Evolutionary conservation across 345 rosid genomes (phyloP).

Genomic region (Linum trigynum): DNA sequence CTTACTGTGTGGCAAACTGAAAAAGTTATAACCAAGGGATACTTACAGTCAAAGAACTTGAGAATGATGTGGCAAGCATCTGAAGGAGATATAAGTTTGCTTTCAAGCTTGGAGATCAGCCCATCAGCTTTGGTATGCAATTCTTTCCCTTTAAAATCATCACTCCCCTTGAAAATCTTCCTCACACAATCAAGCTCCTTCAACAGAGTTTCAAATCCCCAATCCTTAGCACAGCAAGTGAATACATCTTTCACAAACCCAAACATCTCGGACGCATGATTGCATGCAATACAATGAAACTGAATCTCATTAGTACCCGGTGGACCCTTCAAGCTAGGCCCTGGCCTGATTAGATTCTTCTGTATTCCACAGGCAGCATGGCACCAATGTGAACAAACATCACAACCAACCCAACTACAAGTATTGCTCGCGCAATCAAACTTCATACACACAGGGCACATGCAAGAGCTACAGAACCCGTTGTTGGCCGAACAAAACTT

Average conservation of each 20-base stretch:
- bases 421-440: constrained; percentile 92
- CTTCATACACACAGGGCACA: constrained; percentile 83
- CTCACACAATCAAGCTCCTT: constrained; percentile 79
- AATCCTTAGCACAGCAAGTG: constrained; percentile 55
- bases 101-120: constrained; percentile 50
- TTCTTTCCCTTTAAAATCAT: constrained; percentile 70
- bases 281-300: constrained; percentile 77
- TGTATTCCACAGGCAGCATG: constrained; percentile 93
- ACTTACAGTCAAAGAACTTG: constrained; percentile 79
- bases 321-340: constrained; percentile 72
- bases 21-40: neutral
- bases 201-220: constrained; percentile 50
- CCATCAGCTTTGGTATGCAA: constrained; percentile 58
- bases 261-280: constrained; percentile 90
- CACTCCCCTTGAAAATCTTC: constrained; percentile 65
- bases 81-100: constrained; percentile 38
- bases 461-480: constrained; percentile 94
- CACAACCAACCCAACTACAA: constrained; percentile 99
- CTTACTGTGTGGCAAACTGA: neutral
- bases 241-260: constrained; percentile 95
- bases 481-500: constrained; percentile 72
- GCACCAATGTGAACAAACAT: constrained; percentile 98
- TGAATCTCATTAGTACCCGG: constrained; percentile 66
- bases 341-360: constrained; percentile 71
- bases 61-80: constrained; percentile 63